These are phyloP conservation scores for Candida freyschussii DNA, from an alignment of 1,139 yeast genomes.

Conservation along the genomic window DNA sequence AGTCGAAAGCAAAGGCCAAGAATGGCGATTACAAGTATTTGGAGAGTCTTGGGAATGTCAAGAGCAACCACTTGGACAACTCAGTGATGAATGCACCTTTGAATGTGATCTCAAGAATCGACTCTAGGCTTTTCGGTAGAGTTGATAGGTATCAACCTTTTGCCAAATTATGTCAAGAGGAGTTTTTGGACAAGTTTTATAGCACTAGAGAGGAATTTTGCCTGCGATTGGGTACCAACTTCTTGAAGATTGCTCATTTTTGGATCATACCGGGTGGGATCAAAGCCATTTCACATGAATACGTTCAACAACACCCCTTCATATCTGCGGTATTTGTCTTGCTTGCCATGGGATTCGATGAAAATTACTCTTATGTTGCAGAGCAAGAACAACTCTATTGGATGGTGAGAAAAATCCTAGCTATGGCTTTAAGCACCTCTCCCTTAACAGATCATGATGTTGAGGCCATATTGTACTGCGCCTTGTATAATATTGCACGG, in stretches of 20 bases:
- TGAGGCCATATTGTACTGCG: constrained; percentile 48
- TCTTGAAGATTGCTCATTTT: constrained; percentile 43
- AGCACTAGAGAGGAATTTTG: constrained; percentile 35
- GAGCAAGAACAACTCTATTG: constrained; percentile 41
- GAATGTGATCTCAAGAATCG: constrained; percentile 21
- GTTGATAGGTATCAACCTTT: constrained; percentile 17
- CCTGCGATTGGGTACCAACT: constrained; percentile 37
- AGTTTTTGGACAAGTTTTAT: constrained; percentile 39
- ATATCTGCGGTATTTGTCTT: constrained; percentile 46
- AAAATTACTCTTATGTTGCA: constrained; percentile 39
- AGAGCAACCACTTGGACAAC: constrained; percentile 25
- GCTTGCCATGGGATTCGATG: constrained; percentile 47
- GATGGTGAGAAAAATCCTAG: constrained; percentile 40
- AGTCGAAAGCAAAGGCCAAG: constrained; percentile 2
- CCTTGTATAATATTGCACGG: constrained; percentile 46
- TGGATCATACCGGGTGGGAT: constrained; percentile 55
- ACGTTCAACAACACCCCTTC: constrained; percentile 43
- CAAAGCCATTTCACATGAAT: constrained; percentile 36
- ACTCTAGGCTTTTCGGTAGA: constrained; percentile 25
- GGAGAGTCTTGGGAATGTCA: constrained; percentile 11
- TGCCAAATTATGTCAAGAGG: constrained; percentile 13
- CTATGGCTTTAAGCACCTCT: constrained; percentile 42
- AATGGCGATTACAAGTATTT: constrained; percentile 15
- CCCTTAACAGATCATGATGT: constrained; percentile 51
- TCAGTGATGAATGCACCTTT: constrained; percentile 27